Evolutionary conservation across 139 green algal genomes (phyloP), one percentile per base, ranked within the genome.

Genomic region (Microglena sp.): DNA sequence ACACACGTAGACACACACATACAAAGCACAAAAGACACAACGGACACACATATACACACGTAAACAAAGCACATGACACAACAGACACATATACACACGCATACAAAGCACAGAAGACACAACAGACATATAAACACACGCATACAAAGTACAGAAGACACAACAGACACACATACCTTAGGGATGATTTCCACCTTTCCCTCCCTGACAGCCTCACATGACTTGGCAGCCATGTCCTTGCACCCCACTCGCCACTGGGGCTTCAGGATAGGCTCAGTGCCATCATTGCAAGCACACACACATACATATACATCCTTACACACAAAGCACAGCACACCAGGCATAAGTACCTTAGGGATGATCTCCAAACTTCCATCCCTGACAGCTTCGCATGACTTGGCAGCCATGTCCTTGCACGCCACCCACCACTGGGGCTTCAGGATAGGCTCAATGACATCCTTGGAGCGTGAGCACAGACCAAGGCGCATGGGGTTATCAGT

Each of bases 221-320:
- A 86, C 21, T 81, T 73, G 0, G 79, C 79, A 7, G 87, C 93
- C 89, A 97, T 95, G 55, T 86, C 67, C 53, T 82, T 65, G 73
- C 90, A 97, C 69, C 80, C 79, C 27, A 98, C 91, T 82, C 86
- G 92, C 80, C 80, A 87, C 79, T 85, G 79, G 30, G 93, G 93
- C 80, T 98, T 98, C 11, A 98, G 80, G 73, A 96, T 78, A 0
- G 94, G 94, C 83, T 99, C 94, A 36, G 98, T 98, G n/a, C 98
- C 91, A 79, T 99, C 94, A 75, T 93, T 92, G 79, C 77, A 89
- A 15, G n/a, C n/a, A n/a, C n/a, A n/a, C n/a, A n/a, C n/a, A n/a
- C n/a, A n/a, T n/a, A n/a, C n/a, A n/a, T n/a, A 50, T 11, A 50
- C 40, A 15, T 50, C 11, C 15, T 50, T 15, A 50, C 11, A n/a